Evolutionary conservation across 768 basidiomycete species (phyloP).

Genomic region (Hericium coralloides): DNA sequence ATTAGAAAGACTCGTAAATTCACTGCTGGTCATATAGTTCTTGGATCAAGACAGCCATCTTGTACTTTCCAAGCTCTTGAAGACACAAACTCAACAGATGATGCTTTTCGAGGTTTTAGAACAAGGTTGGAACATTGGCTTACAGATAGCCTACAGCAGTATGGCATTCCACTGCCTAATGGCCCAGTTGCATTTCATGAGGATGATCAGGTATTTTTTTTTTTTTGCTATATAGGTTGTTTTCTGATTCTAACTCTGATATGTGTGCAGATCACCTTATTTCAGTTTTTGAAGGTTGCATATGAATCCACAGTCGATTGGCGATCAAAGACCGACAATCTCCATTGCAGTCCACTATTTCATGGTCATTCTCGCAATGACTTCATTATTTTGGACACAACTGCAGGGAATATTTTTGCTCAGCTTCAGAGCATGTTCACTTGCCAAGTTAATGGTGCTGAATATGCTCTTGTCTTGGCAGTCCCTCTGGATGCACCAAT

Average conservation of each 20-base stretch:
- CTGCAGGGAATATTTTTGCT: constrained; percentile 13
- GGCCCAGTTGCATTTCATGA: neutral
- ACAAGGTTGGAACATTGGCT: neutral
- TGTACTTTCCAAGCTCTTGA: neutral
- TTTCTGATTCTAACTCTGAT: neutral
- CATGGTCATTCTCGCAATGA: constrained; percentile 15
- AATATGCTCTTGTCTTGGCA: constrained; percentile 16
- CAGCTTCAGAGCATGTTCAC: constrained; percentile 18
- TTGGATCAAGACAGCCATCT: neutral
- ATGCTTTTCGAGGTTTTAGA: neutral
- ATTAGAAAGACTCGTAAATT: neutral
- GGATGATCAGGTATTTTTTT: neutral
- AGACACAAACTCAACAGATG: neutral
- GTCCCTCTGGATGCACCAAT: constrained; percentile 13
- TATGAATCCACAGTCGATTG: constrained; percentile 16
- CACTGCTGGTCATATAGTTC: too few relatives aligned
- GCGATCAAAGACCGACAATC: constrained; percentile 5
- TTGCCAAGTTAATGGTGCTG: constrained; percentile 6
- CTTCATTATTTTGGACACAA: constrained; percentile 18
- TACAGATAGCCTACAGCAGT: neutral
- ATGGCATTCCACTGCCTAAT: neutral
- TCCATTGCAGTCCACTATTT: constrained; percentile 14
- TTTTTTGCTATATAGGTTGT: too few relatives aligned
- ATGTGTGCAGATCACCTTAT: constrained; percentile 10
- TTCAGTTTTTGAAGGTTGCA: constrained; percentile 7